Percentiles rank a stretch among this genome's conserved stretches.
These are phyloP conservation scores for Chalaropsis ovoidea DNA, from an alignment of 2,329 filamentous ascomycete species.

Conservation along the genomic window DNA sequence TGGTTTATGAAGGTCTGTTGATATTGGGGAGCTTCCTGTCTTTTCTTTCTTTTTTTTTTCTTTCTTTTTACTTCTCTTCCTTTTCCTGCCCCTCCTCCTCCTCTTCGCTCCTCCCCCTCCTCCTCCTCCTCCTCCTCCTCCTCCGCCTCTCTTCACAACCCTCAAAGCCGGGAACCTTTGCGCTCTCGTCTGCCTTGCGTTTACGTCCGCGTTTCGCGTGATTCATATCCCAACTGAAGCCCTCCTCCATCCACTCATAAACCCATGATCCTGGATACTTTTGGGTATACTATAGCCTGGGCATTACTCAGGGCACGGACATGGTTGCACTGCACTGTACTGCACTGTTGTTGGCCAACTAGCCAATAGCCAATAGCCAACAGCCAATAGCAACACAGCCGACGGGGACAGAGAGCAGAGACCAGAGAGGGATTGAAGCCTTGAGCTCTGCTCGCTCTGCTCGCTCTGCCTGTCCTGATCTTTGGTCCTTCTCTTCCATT, in stretches of 20 bases:
- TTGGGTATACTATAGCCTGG: not conserved
- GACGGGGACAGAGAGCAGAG: not conserved
- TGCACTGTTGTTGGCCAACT: not conserved
- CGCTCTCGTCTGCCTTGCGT: not conserved
- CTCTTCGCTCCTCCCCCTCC: not conserved
- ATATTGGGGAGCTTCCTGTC: too few species aligned
- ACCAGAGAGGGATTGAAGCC: not conserved
- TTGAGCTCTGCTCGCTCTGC: not conserved
- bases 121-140: not conserved
- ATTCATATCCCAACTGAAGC: not conserved
- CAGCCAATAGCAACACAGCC: not conserved
- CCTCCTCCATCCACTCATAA: not conserved
- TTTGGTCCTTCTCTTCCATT: not conserved
- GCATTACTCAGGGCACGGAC: constrained; percentile 9
- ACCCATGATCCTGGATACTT: constrained; percentile 13
- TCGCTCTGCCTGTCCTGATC: not conserved
- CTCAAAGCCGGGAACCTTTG: not conserved
- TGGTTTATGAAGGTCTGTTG: not conserved
- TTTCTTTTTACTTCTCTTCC: too few species aligned
- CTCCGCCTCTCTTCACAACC: not conserved
- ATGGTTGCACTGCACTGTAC: constrained; percentile 13
- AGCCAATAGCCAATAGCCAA: not conserved
- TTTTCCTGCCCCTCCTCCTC: not conserved
- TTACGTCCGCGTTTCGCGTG: constrained; percentile 3
- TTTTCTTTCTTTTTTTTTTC: too few species aligned